Conservation (phyloP, 441 rosid species). For the Dalechampia spathulata region DNA sequence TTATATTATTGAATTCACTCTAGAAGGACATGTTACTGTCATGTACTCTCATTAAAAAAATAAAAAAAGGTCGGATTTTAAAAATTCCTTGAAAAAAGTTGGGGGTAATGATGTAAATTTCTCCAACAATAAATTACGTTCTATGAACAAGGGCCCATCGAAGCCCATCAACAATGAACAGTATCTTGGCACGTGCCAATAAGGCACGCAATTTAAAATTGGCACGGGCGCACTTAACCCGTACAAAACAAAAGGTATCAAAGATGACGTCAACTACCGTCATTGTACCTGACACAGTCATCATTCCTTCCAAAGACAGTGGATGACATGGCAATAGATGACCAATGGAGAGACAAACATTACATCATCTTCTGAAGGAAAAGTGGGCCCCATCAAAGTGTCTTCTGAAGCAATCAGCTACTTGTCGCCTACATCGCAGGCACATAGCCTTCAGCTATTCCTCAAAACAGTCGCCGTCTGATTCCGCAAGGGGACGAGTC, state of each 20-base stretch:
- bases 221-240: neutral
- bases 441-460: constrained; percentile 4
- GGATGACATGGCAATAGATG: constrained; percentile 21
- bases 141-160: neutral
- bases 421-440: constrained; percentile 32
- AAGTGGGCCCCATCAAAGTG: neutral
- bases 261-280: constrained; percentile 23
- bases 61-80: too few relatives aligned
- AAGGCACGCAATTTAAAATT: too few relatives aligned
- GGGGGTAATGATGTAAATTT: too few relatives aligned
- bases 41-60: too few relatives aligned
- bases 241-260: neutral
- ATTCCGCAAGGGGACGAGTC: constrained; percentile 15
- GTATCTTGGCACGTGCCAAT: neutral
- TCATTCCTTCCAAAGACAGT: constrained; percentile 21
- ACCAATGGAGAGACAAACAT: neutral
- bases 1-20: too few relatives aligned
- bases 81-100: too few relatives aligned
- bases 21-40: too few relatives aligned
- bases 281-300: constrained; percentile 26
- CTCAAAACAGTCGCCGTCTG: constrained; percentile 30
- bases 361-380: constrained; percentile 9
- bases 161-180: neutral
- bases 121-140: too few relatives aligned
- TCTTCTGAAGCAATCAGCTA: constrained; percentile 29